A percentile compares a stretch with the other conserved stretches of the same genome.
Conservation (phyloP, 2,329 filamentous ascomycete species). For the Trichoderma oligosporum region DNA sequence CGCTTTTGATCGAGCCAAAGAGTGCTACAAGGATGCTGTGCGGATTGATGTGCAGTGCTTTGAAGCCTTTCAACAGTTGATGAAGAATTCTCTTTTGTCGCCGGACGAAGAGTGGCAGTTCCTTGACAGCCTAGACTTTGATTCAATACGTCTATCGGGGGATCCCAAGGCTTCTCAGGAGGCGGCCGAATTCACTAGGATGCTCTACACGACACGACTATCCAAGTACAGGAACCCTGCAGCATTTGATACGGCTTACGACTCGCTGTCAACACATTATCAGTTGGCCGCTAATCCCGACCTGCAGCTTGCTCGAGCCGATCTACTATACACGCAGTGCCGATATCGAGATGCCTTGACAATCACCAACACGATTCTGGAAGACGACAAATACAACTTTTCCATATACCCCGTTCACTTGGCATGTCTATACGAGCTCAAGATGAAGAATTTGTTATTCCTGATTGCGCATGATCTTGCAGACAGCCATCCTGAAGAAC, state of each 20-base stretch:
- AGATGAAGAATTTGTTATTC: constrained; percentile 83
- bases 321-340: constrained; percentile 91
- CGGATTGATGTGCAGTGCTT: constrained; percentile 97
- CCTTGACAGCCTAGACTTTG: constrained; percentile 84
- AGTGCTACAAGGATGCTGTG: constrained; percentile 97
- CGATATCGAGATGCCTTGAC: constrained; percentile 82
- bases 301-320: constrained; percentile 82
- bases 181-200: constrained; percentile 88
- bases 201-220: constrained; percentile 91
- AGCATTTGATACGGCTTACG: constrained; percentile 78
- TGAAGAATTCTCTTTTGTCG: constrained; percentile 90
- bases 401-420: constrained; percentile 85
- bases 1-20: constrained; percentile 92
- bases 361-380: constrained; percentile 78
- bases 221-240: constrained; percentile 91
- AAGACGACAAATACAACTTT: constrained; percentile 85
- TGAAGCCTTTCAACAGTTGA: constrained; percentile 95
- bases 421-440: constrained; percentile 83
- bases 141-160: constrained; percentile 65
- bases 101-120: constrained; percentile 89
- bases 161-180: constrained; percentile 63
- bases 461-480: constrained; percentile 88
- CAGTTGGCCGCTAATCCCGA: constrained; percentile 82
- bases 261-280: constrained; percentile 91
- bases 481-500: constrained; percentile 85